Evolutionary conservation across 2,329 filamentous ascomycete species (phyloP), one percentile per base, ranked within the genome.

Genomic region (Rutstroemia sp.): DNA sequence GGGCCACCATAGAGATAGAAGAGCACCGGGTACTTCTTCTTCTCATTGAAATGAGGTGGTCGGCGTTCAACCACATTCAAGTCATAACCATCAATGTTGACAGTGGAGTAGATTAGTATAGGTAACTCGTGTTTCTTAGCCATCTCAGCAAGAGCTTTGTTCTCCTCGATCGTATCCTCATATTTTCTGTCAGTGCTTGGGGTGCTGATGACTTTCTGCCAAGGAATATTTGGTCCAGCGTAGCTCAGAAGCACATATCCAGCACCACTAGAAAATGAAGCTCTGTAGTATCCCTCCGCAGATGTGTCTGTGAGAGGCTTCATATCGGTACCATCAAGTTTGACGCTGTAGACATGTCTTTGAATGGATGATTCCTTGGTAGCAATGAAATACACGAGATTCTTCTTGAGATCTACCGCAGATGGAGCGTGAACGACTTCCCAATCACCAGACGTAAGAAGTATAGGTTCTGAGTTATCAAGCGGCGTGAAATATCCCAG

Each of bases 1-100:
- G 94, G 94, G 0, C 94, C 94, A 23, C 89, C 92, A 75, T 99
- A 99, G 58, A 96, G 86, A 67, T 89, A 87, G 77, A 99, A 99
- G 4, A 99, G 80, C 1, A 99, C 91, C 0, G 94, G 94, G 65
- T 99, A 97, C 68, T 88, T 84, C 73, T 88, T 92, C 65, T 83
- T 84, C 17, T 83, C 76, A 69, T 91, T 81, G 69, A 97, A 99
- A 71, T 96, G 87, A 1, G 92, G 88, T 5, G 94, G 94, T 0
- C 90, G 87, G 30, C 91, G 87, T 72, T 99, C 94, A 14, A 97
- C 75, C 12, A 87, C 78, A 58, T 88, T 83, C 16, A 89, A 73
- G 17, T 84, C 81, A 63, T 88, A 86, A 34, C 86, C 88, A 60
- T 94, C 87, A 16, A 97, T 81, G n/a, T 86, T 87, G 50, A 99